A percentile compares a stretch with the other conserved stretches of the same genome.
Evolutionary conservation across 2,329 filamentous ascomycete species (phyloP).

Genomic region (Cryoendolithus antarcticus): DNA sequence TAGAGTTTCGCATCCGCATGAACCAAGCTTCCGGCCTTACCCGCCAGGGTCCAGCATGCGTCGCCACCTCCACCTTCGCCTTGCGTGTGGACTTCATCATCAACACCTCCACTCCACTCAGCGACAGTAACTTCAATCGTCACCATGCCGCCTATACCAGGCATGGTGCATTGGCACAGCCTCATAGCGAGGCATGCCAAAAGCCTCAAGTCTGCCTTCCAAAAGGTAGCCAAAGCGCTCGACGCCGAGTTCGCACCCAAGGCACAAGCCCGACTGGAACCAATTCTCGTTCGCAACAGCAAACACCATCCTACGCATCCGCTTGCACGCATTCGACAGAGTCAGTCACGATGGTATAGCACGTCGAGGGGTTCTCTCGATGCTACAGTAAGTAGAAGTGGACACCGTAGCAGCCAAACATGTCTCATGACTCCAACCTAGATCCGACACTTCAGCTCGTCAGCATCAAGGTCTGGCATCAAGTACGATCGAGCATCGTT

Average conservation of each 20-base stretch:
- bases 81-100: no score
- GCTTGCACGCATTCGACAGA: conserved; percentile 50
- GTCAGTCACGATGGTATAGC: conserved; percentile 51
- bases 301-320: conserved; percentile 49
- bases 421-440: no score
- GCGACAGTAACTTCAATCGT: conserved; percentile 4
- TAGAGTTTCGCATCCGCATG: no score
- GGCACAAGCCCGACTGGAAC: conserved; percentile 41
- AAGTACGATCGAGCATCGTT: conserved; percentile 41
- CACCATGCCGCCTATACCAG: conserved; percentile 25
- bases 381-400: conserved; percentile 19
- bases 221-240: conserved; percentile 16
- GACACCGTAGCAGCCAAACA: no score
- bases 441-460: conserved; percentile 39
- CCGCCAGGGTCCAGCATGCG: no score
- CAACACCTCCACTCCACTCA: neutral
- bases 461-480: conserved; percentile 21
- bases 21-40: no score
- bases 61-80: no score
- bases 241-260: conserved; percentile 24
- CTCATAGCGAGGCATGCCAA: conserved; percentile 23
- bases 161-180: conserved; percentile 24
- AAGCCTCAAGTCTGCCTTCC: conserved; percentile 19
- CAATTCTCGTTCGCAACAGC: conserved; percentile 45
- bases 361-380: conserved; percentile 36